Percentiles rank a stretch among this genome's conserved stretches.
Evolutionary conservation across 2,329 filamentous ascomycete genomes (phyloP).

Genomic region (Xylaria sp.): DNA sequence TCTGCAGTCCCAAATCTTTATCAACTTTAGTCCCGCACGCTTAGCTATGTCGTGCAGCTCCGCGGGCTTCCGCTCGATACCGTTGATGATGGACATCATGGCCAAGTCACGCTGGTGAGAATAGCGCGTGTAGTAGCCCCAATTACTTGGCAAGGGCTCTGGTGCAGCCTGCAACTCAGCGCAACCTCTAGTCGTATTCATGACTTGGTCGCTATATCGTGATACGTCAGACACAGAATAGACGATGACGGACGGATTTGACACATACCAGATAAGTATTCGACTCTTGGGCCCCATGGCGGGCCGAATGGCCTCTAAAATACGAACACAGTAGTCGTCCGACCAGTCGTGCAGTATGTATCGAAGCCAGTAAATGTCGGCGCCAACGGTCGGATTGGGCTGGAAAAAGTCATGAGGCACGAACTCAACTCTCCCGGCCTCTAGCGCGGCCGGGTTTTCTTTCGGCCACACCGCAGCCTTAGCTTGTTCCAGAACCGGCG

Average conservation of each 20-base stretch:
- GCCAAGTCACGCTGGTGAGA: slow-evolving; percentile 48
- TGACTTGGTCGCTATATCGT: slow-evolving; percentile 48
- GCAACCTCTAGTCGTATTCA: slow-evolving; percentile 50
- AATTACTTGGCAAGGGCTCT: slow-evolving; percentile 48
- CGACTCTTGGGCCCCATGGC: slow-evolving; percentile 38
- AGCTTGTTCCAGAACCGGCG: slow-evolving; percentile 23
- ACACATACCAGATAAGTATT: slow-evolving; percentile 34
- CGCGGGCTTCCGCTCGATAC: slow-evolving; percentile 50
- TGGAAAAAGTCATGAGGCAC: slow-evolving; percentile 49
- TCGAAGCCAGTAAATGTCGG: no score
- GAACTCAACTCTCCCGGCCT: slow-evolving; percentile 37
- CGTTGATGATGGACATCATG: slow-evolving; percentile 51
- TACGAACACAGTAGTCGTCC: slow-evolving; percentile 48
- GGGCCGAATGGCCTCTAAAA: no score
- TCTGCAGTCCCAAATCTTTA: no score
- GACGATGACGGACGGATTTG: no score
- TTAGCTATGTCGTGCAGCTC: no score
- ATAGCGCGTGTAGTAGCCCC: slow-evolving; percentile 49
- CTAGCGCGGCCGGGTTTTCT: slow-evolving; percentile 16
- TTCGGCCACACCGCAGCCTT: slow-evolving; percentile 21
- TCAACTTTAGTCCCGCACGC: no score
- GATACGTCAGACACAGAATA: no score
- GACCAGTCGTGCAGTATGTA: slow-evolving; percentile 51
- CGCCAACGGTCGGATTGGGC: slow-evolving; percentile 44
- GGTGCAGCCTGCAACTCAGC: slow-evolving; percentile 46